Evolutionary conservation across 352 stramenopile genomes (phyloP).

Genomic region (Pythium oligandrum): DNA sequence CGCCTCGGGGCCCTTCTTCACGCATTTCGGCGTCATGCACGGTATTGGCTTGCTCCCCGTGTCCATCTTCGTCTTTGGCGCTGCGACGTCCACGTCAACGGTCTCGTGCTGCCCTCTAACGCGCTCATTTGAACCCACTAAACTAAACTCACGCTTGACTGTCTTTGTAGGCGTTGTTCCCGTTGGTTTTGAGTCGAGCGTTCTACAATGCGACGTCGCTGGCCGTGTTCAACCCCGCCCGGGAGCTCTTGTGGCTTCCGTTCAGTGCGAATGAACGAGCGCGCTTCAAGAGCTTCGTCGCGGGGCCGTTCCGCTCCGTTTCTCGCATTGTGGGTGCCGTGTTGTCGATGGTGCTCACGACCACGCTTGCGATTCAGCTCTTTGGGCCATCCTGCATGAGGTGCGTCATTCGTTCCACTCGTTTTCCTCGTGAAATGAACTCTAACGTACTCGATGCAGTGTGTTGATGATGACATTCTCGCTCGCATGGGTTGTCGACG

Average conservation of each 20-base stretch:
- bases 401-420: constrained; percentile 18
- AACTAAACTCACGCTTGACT: not conserved
- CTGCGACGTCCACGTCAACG: constrained; percentile 50
- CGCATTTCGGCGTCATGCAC: constrained; percentile 84
- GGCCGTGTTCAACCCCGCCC: constrained; percentile 77
- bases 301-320: constrained; percentile 72
- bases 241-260: constrained; percentile 83
- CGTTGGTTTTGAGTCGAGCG: constrained; percentile 60
- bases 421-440: not conserved
- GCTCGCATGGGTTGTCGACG: constrained; percentile 61
- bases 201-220: constrained; percentile 80
- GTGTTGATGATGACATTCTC: constrained; percentile 57
- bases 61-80: constrained; percentile 68
- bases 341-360: constrained; percentile 66
- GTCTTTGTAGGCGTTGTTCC: constrained; percentile 33
- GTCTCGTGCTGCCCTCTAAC: constrained; percentile 9
- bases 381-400: constrained; percentile 54
- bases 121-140: too few relatives aligned
- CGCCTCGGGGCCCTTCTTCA: constrained; percentile 74
- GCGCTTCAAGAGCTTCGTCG: constrained; percentile 78
- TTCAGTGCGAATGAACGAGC: constrained; percentile 67
- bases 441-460: constrained; percentile 18
- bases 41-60: constrained; percentile 68
- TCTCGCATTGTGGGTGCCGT: constrained; percentile 72
- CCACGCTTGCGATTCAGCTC: constrained; percentile 30